Base-by-base conservation (phyloP, 2,329 filamentous ascomycete genomes). In the Colletotrichum sp. region DNA sequence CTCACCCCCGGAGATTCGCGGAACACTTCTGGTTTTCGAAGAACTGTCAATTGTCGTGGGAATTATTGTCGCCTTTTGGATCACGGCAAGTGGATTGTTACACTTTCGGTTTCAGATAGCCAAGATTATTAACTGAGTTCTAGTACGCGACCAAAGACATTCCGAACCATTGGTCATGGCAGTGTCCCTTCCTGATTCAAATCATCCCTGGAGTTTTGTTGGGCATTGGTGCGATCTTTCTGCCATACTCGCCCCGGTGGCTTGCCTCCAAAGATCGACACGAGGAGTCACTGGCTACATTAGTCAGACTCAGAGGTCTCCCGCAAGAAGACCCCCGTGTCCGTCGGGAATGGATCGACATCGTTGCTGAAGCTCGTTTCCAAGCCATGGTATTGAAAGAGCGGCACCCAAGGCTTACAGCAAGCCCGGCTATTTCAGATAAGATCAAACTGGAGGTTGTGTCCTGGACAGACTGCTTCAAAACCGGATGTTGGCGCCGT, bases 61-160 rank as follows among this genome's bases (percentile, higher is more conserved):
- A 5, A 87, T 87, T 71, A 86, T 90, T 6, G 82, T 90, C 28
- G 86, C 89, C 3, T 91, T 87, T 78, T 91, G 88, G 87, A 89
- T 89, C 36, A 89, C 88, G 1, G 39, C n/a, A 44, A 44, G 18
- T 44, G 39, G 16, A 44, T 44, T 1, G 4, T 44, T 44, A 16
- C 8, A 3, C 0, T 44, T 18, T 9, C 16, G 0, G 8, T 18
- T 1, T 18, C 16, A 7, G 8, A 18, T 44, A 44, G 16, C 36
- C 3, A 2, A 18, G 16, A 18, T 18, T 18, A 18, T n/a, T n/a
- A n/a, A 44, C 18, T n/a, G 8, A 44, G 3, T 18, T 3, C 5
- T 10, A 44, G 0, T 92, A 90, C 72, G 89, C 86, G 3, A 90
- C 88, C 1, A 81, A 84, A 8, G 83, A 85, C 76, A 85, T 89